A percentile compares a stretch with the other conserved stretches of the same genome.
Conservation (phyloP, 345 rosid species). For the Eucalyptus curtisii region DNA sequence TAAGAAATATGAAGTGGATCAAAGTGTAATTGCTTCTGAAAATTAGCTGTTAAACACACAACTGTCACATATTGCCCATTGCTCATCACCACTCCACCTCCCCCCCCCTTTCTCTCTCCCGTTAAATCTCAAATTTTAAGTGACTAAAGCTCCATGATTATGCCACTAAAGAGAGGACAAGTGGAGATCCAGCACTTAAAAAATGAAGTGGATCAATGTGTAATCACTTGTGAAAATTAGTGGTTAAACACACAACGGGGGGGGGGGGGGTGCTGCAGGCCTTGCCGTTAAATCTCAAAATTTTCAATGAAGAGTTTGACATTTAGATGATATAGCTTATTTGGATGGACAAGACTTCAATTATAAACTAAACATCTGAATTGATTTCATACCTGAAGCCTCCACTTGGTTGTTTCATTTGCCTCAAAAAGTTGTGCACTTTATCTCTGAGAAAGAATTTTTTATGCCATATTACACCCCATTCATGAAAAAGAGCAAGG, state of each 20-base stretch:
- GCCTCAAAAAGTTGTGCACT: conserved; percentile 36
- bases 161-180: no score
- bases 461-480: background rate
- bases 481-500: background rate
- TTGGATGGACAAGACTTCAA: background rate
- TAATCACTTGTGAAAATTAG: no score
- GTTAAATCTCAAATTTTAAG: no score
- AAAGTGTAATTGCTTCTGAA: background rate
- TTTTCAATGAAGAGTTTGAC: background rate
- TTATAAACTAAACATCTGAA: background rate
- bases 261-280: background rate
- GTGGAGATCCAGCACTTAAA: no score
- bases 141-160: no score
- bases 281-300: background rate
- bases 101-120: background rate
- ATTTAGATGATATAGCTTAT: background rate
- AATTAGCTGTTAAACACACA: background rate
- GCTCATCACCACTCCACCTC: background rate
- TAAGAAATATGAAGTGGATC: background rate
- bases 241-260: background rate
- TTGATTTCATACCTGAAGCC: conserved; percentile 58
- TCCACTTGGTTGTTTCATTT: conserved; percentile 73
- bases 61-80: background rate
- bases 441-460: conserved; percentile 38
- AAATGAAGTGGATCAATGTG: no score